These are phyloP conservation scores for Artemisia annua DNA, from an alignment of 129 eudicot species.

Conservation along the genomic window DNA sequence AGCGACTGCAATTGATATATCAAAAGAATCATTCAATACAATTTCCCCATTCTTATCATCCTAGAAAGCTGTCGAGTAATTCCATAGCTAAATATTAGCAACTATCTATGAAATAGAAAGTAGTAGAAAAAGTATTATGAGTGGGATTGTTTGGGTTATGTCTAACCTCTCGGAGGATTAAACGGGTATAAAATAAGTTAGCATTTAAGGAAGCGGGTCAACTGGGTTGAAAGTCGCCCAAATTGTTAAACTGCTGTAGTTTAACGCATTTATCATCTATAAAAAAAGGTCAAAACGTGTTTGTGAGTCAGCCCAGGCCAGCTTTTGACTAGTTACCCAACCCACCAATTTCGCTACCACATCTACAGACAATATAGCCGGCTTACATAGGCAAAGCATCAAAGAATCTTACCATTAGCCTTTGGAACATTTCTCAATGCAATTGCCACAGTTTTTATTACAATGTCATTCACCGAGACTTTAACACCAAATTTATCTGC, in stretches of 20 bases:
- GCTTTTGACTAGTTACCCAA: background rate
- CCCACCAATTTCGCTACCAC: background rate
- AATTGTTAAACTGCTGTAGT: too few species aligned
- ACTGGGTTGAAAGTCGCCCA: background rate
- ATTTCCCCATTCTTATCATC: conserved; percentile 75
- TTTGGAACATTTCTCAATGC: conserved; percentile 84
- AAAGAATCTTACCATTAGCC: conserved; percentile 77
- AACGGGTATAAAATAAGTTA: background rate
- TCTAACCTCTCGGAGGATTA: background rate
- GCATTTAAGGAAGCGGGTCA: background rate
- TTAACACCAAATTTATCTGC: conserved; percentile 83
- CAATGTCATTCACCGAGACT: conserved; percentile 95
- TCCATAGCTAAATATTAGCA: conserved; percentile 25
- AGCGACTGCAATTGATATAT: conserved; percentile 97
- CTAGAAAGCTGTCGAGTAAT: conserved; percentile 67
- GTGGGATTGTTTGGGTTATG: background rate
- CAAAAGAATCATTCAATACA: conserved; percentile 68
- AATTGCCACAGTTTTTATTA: conserved; percentile 85
- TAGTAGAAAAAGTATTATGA: background rate
- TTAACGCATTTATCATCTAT: background rate
- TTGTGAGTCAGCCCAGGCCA: too few species aligned
- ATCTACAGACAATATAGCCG: background rate
- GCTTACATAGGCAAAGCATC: background rate
- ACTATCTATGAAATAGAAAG: conserved; percentile 7
- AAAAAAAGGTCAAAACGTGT: background rate